Evolutionary conservation across 225 moss, liverwort and hornwort genomes (phyloP), one percentile per base, ranked within the genome.

Genomic region (Lunularia cruciata): DNA sequence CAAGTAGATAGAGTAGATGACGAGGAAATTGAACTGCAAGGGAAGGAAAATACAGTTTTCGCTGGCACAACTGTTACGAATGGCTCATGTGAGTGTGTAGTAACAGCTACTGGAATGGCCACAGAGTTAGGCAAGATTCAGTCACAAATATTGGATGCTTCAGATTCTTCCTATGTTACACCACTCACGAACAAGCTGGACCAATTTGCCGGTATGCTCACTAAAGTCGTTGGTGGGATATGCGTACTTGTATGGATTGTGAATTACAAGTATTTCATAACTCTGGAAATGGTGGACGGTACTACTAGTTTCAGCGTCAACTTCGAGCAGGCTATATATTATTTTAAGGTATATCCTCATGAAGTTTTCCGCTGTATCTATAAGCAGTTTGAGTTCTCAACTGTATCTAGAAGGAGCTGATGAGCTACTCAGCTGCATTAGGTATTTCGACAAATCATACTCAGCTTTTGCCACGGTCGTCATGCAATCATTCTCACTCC

Each of bases 41-140:
- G 81, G 12, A 86, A 84, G 72, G 84, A 77, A n/a, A 76, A 82
- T 47, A 87, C 84, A 75, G 87, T 82, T 32, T 87, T 87, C 60
- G 87, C 84, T 30, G 84, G 87, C 7, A 87, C 84, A 5, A 87
- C 77, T 22, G 79, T 82, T 16, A 79, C 79, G 7, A 84, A 82
- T 42, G 87, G 87, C 48, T 78, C 75, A 27, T 82, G 82, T 49
- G 61, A 79, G 10, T 84, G 87, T 40, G 73, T 84, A 22, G 84
- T 84, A 25, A 82, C 79, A 12, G 65, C 84, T 6, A 87, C 79
- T 23, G 87, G 87, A 14, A 84, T 87, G 87, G 61, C 72, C 19
- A 87, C 87, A 3, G 84, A 87, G 70, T 79, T 87, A 26, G 87
- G 87, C 5, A 87, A 87, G 53, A 87, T 87, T 49, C 87, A 87